Evolutionary conservation across 495 filamentous ascomycete species (phyloP).

Genomic region (Neurospora sp.): DNA sequence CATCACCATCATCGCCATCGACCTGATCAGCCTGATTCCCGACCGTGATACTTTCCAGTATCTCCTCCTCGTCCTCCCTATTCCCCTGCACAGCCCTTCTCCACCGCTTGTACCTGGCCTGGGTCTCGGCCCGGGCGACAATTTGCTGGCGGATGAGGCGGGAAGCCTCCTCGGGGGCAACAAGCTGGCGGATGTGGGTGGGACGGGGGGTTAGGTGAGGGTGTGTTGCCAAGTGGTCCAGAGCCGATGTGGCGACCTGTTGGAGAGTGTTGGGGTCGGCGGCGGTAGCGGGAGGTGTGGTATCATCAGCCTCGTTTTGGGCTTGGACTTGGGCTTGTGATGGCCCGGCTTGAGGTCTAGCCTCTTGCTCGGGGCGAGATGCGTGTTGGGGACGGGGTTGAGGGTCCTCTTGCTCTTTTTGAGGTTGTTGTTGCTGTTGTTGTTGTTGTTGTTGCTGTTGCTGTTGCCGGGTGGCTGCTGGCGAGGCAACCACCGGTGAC

Average conservation of each 20-base stretch:
- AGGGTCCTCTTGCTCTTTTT: neutral
- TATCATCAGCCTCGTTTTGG: neutral
- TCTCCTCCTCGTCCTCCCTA: neutral
- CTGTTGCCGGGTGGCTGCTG: neutral
- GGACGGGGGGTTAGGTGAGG: neutral
- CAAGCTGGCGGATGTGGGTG: neutral
- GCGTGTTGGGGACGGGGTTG: neutral
- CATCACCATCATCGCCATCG: neutral
- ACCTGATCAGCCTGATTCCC: neutral
- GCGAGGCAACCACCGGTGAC: neutral
- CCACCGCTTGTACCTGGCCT: rapidly evolving
- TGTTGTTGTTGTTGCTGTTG: neutral
- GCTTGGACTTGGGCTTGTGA: neutral
- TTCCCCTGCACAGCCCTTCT: neutral
- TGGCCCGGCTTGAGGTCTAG: neutral
- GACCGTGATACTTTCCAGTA: neutral
- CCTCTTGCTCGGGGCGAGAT: neutral
- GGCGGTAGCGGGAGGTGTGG: neutral
- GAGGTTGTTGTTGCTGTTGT: neutral
- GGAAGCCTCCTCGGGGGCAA: neutral
- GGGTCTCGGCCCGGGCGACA: neutral
- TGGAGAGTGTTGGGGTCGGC: neutral
- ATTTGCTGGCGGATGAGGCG: neutral
- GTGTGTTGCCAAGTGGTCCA: neutral
- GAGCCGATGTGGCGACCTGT: neutral